A percentile compares a stretch with the other conserved stretches of the same genome.
These are phyloP conservation scores for Daucus carota DNA, from an alignment of 129 eudicot genomes.

Conservation along the genomic window DH1_v3.0 NC_030381.2:1698501-1699000, in stretches of 20 bases:
- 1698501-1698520: not conserved
- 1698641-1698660: not conserved
- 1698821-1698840: conserved; percentile 32
- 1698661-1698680: not conserved
- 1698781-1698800: conserved; percentile 49
- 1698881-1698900: conserved; percentile 29
- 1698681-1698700: conserved; percentile 80
- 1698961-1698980: not conserved
- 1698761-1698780: conserved; percentile 43
- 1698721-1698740: conserved; percentile 79
- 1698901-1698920: conserved; percentile 13
- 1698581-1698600: not conserved
- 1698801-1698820: conserved; percentile 56
- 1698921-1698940: conserved; percentile 13
- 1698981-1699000: not conserved
- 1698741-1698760: conserved; percentile 74
- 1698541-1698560: not conserved
- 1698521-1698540: not conserved
- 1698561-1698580: not conserved
- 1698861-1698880: conserved; percentile 37
- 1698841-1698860: conserved; percentile 49
- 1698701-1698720: conserved; percentile 83
- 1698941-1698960: not conserved
- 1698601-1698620: not conserved
- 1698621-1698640: not conserved